These are phyloP conservation scores for Leccinellum rugosiceps DNA, from an alignment of 768 basidiomycete species.

Conservation along the genomic window DNA sequence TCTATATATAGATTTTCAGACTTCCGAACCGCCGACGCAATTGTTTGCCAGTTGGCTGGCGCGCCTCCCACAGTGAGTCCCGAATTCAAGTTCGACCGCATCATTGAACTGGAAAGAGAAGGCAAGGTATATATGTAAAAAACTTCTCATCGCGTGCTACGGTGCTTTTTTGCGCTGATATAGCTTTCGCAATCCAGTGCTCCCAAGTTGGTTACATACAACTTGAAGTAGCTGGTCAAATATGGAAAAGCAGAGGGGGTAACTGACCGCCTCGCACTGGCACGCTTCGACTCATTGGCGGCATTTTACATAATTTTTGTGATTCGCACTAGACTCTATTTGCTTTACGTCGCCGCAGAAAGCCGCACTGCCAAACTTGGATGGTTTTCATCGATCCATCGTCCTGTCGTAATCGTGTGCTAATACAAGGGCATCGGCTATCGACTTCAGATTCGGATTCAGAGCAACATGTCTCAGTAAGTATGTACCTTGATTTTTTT, in stretches of 20 bases:
- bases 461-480: neutral
- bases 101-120: neutral
- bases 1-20: neutral
- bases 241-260: neutral
- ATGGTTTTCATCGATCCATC: slow-evolving; percentile 7
- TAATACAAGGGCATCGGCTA: neutral
- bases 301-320: neutral
- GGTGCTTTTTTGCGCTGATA: neutral
- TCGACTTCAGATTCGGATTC: neutral
- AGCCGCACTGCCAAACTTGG: slow-evolving; percentile 3
- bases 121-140: neutral
- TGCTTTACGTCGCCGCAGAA: neutral
- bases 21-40: neutral
- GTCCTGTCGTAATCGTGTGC: neutral
- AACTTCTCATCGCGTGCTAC: neutral
- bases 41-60: neutral
- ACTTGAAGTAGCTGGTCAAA: no score
- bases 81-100: no score
- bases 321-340: slow-evolving; percentile 4
- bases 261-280: neutral
- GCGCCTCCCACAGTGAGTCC: neutral
- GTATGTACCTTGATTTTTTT: slow-evolving; percentile 2
- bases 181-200: neutral
- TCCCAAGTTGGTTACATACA: neutral
- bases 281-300: slow-evolving; percentile 2